Evolutionary conservation across 805 yeast genomes (phyloP).

Genomic region (Yarrowia divulgata): DNA sequence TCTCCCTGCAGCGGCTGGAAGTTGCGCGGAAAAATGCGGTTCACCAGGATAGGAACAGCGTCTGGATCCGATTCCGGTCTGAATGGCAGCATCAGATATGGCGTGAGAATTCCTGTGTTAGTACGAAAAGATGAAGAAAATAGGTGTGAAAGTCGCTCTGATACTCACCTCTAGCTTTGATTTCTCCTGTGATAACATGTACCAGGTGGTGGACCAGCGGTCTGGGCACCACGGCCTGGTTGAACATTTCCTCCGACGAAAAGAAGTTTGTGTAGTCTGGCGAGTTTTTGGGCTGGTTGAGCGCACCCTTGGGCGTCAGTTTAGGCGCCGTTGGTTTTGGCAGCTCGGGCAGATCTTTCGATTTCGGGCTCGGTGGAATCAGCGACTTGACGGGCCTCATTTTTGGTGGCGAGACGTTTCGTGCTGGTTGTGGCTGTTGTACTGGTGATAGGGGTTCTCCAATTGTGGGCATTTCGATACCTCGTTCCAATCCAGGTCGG

Average conservation of each 20-base stretch:
- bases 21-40: constrained; percentile 66
- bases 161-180: constrained; percentile 65
- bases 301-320: neutral
- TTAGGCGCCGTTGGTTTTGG: neutral
- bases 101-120: constrained; percentile 59
- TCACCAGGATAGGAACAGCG: constrained; percentile 64
- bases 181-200: constrained; percentile 72
- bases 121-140: neutral
- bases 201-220: constrained; percentile 64
- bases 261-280: constrained; percentile 42
- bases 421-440: neutral
- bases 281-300: constrained; percentile 3
- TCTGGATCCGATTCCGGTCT: constrained; percentile 65
- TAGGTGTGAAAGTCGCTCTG: neutral
- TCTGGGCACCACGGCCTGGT: constrained; percentile 44
- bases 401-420: constrained; percentile 6
- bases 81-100: constrained; percentile 78
- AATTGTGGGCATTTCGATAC: neutral
- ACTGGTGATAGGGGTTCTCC: neutral
- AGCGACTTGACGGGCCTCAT: constrained; percentile 28
- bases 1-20: constrained; percentile 57
- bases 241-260: constrained; percentile 45
- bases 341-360: constrained; percentile 5
- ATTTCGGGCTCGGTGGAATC: constrained; percentile 18
- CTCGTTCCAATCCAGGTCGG: neutral